These are phyloP conservation scores for Penicillium roqueforti DNA, from an alignment of 495 filamentous ascomycete species.

Conservation along the genomic window DNA sequence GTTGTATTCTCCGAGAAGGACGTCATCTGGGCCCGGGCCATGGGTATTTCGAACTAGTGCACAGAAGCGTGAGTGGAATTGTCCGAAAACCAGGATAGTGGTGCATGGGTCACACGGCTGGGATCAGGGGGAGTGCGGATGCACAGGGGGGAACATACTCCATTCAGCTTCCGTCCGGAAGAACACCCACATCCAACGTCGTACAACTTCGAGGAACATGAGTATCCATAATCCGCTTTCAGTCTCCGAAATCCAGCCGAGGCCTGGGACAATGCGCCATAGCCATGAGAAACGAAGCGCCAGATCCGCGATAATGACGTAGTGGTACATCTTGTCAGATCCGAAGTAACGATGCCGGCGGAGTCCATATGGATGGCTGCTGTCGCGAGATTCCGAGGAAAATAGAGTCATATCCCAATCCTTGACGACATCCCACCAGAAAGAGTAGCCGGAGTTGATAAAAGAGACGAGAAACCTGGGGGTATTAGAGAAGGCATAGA, in stretches of 20 bases:
- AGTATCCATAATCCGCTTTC: conserved; percentile 86
- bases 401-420: conserved; percentile 97
- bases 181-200: conserved; percentile 96
- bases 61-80: not conserved
- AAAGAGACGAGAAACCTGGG: conserved; percentile 57
- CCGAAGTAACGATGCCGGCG: conserved; percentile 68
- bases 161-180: conserved; percentile 92
- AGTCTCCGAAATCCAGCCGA: conserved; percentile 77
- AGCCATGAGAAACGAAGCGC: conserved; percentile 85
- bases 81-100: not conserved
- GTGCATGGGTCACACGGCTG: not conserved
- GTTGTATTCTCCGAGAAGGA: conserved; percentile 50
- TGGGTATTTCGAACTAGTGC: conserved; percentile 50
- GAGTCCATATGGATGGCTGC: conserved; percentile 71
- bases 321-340: conserved; percentile 70
- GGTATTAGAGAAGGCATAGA: not conserved
- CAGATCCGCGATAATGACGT: conserved; percentile 73
- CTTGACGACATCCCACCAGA: conserved; percentile 96
- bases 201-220: conserved; percentile 76
- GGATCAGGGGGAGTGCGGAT: conserved; percentile 1
- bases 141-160: conserved; percentile 45
- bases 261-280: conserved; percentile 72
- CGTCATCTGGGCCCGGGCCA: conserved; percentile 51
- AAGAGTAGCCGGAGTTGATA: conserved; percentile 84
- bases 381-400: conserved; percentile 43